phyloP scores from a whole-genome alignment of 139 green algal species.

The Tetraselmis chui region DNA sequence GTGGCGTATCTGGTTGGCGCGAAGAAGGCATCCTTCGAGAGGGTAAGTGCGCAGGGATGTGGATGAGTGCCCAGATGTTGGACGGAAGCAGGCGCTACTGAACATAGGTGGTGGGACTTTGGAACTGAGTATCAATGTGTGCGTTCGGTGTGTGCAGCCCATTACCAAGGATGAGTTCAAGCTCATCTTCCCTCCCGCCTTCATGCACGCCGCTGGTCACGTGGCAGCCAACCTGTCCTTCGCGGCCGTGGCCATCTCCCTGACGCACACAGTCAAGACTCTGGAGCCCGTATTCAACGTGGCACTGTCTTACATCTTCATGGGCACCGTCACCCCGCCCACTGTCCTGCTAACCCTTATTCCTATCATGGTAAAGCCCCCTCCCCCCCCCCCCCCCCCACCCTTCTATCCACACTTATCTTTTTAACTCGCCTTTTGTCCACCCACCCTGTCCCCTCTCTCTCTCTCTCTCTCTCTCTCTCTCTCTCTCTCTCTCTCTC shows the following conservation, averaged over 20 bases:
- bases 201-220: constrained; percentile 95
- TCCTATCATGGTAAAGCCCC: constrained; percentile 96
- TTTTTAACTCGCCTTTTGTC: too few relatives aligned
- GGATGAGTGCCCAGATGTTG: neutral
- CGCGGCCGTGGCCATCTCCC: constrained; percentile 92
- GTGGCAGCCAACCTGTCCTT: constrained; percentile 97
- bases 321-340: constrained; percentile 74
- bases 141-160: constrained; percentile 34
- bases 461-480: neutral
- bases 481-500: neutral
- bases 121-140: too few relatives aligned
- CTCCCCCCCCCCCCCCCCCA: neutral
- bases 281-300: constrained; percentile 97
- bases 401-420: too few relatives aligned
- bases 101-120: constrained; percentile 2
- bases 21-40: constrained; percentile 83
- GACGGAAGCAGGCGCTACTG: neutral
- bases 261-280: constrained; percentile 98
- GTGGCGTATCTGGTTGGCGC: constrained; percentile 68
- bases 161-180: constrained; percentile 82
- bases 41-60: constrained; percentile 42
- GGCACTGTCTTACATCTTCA: constrained; percentile 66
- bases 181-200: constrained; percentile 74
- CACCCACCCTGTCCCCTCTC: too few relatives aligned
- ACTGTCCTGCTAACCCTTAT: constrained; percentile 82